Conservation (phyloP, 2,329 filamentous ascomycete genomes). For the Aspergillus costaricaensis region DNA sequence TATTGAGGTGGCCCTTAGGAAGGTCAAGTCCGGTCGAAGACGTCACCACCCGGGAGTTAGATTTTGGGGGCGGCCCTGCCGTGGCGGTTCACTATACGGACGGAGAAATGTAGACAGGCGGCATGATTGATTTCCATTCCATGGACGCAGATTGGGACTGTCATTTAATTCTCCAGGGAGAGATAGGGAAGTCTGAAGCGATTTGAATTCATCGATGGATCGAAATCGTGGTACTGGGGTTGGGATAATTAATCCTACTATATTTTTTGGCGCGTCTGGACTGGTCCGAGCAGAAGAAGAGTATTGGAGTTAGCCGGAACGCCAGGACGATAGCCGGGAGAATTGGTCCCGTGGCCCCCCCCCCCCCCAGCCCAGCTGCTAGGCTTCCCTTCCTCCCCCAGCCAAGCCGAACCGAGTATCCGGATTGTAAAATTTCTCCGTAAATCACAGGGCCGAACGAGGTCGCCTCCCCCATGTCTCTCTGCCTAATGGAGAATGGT, state of each 20-base stretch:
- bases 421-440: constrained; percentile 24
- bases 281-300: background rate
- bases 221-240: background rate
- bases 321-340: constrained; percentile 10
- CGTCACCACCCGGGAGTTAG: constrained; percentile 16
- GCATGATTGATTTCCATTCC: background rate
- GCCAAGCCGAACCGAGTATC: constrained; percentile 22
- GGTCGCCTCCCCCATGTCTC: constrained; percentile 1
- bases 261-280: background rate
- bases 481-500: constrained; percentile 9
- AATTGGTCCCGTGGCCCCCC: constrained; percentile 18
- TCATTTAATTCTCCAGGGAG: background rate
- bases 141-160: background rate
- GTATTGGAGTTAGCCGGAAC: background rate
- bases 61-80: background rate
- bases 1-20: background rate
- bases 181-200: background rate
- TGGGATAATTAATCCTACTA: constrained; percentile 3
- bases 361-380: background rate
- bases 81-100: background rate
- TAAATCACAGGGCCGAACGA: constrained; percentile 23
- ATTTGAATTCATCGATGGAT: constrained; percentile 3
- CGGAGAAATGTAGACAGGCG: background rate
- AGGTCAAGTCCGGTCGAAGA: constrained; percentile 16
- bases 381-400: background rate